Percentiles rank a stretch among this genome's conserved stretches.
Evolutionary conservation across 116 monocot species (phyloP).

Genomic region (Phalaenopsis hybrid): DNA sequence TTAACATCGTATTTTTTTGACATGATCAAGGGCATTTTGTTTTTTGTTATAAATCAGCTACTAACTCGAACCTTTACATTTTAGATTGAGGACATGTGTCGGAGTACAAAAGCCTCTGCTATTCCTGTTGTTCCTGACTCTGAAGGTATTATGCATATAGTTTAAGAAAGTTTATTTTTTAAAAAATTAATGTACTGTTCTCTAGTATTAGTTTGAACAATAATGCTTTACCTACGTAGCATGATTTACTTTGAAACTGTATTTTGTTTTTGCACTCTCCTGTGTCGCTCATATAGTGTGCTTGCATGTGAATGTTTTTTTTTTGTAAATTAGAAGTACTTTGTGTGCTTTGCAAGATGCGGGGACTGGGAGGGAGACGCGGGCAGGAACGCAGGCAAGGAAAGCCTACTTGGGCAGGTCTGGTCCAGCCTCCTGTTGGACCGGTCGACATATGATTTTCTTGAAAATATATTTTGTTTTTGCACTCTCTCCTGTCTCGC

Average conservation of each 20-base stretch:
- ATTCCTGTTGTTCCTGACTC: slow-evolving; percentile 91
- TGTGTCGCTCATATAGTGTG: neutral
- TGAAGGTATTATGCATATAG: slow-evolving; percentile 42
- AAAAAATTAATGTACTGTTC: neutral
- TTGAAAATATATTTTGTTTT: neutral
- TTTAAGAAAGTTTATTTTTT: neutral
- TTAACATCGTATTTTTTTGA: neutral
- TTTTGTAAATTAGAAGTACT: neutral
- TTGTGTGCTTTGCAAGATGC: neutral
- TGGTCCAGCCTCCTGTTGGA: too few species aligned
- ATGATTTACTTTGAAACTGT: neutral
- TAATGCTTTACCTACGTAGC: neutral
- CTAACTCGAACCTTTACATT: slow-evolving; percentile 12
- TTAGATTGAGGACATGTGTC: slow-evolving; percentile 95
- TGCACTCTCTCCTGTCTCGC: neutral
- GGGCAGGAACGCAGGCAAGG: too few species aligned
- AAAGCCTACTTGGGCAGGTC: too few species aligned
- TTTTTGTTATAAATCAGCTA: slow-evolving; percentile 1
- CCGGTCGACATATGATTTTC: neutral
- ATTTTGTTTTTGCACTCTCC: neutral
- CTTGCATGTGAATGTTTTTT: neutral
- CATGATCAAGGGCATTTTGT: neutral
- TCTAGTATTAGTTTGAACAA: neutral
- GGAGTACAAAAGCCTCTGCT: slow-evolving; percentile 69
- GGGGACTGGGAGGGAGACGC: too few species aligned